These are phyloP conservation scores for Aspergillus hortae DNA, from an alignment of 2,329 filamentous ascomycete species.

Conservation along the genomic window DNA sequence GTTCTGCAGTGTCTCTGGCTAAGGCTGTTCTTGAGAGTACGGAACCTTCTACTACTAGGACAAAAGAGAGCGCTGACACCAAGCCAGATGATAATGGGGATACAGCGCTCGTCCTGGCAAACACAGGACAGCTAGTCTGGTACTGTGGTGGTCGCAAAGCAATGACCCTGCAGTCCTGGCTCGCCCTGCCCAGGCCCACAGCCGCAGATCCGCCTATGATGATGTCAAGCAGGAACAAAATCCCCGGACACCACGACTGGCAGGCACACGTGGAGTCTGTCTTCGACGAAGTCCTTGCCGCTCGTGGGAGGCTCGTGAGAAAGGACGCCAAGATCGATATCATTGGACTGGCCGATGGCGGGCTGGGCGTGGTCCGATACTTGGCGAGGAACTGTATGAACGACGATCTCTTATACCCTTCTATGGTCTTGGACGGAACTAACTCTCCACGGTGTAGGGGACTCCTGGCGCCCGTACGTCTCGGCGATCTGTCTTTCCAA, in stretches of 20 bases:
- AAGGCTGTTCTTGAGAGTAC: slow-evolving; percentile 23
- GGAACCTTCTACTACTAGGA: slow-evolving; percentile 28
- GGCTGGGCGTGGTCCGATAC: slow-evolving; percentile 55
- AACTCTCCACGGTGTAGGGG: slow-evolving; percentile 27
- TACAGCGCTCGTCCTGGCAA: slow-evolving; percentile 64
- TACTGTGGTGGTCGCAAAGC: slow-evolving; percentile 61
- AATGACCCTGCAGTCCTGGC: slow-evolving; percentile 58
- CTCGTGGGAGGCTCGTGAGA: slow-evolving; percentile 40
- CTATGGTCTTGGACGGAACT: not conserved
- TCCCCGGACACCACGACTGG: slow-evolving; percentile 57
- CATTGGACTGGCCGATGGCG: slow-evolving; percentile 67
- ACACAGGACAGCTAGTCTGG: slow-evolving; percentile 74
- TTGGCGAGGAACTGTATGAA: slow-evolving; percentile 55
- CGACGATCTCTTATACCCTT: not conserved
- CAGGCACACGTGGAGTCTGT: slow-evolving; percentile 63
- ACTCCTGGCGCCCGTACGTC: slow-evolving; percentile 35
- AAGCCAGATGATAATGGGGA: slow-evolving; percentile 22
- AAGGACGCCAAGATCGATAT: slow-evolving; percentile 61
- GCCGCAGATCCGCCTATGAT: slow-evolving; percentile 56
- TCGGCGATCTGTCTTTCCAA: slow-evolving; percentile 38
- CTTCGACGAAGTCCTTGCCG: slow-evolving; percentile 59
- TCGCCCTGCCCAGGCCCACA: slow-evolving; percentile 58
- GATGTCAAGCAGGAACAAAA: slow-evolving; percentile 55
- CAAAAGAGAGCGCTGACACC: not conserved
- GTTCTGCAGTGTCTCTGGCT: slow-evolving; percentile 66